A percentile compares a stretch with the other conserved stretches of the same genome.
Evolutionary conservation across 495 filamentous ascomycete genomes (phyloP).

Genomic region (Tuber borchii): DNA sequence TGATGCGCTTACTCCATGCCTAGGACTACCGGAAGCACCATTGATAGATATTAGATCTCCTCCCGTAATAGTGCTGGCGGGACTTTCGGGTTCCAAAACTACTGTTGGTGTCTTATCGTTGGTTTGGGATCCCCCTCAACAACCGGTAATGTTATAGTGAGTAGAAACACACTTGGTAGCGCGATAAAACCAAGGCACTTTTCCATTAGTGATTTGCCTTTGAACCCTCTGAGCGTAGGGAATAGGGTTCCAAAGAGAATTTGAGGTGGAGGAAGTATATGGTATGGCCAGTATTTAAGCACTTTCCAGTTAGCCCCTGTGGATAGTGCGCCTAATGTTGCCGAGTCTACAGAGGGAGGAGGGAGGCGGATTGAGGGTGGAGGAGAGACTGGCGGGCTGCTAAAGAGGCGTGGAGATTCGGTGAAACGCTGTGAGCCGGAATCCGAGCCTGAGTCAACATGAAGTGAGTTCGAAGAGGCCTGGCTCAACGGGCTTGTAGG

Average conservation of each 20-base stretch:
- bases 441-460: conserved; percentile 9
- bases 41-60: conserved; percentile 9
- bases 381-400: conserved; percentile 46
- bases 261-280: conserved; percentile 60
- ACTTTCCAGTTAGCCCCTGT: conserved; percentile 35
- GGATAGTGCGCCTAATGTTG: conserved; percentile 35
- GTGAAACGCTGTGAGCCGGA: conserved; percentile 47
- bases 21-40: conserved; percentile 1
- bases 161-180: conserved; percentile 79
- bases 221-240: conserved; percentile 77
- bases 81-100: conserved; percentile 16
- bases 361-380: conserved; percentile 52
- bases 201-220: conserved; percentile 66
- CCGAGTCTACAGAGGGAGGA: conserved; percentile 50
- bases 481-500: conserved; percentile 25
- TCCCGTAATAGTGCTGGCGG: background rate
- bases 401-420: conserved; percentile 48
- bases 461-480: conserved; percentile 38
- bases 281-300: conserved; percentile 68
- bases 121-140: conserved; percentile 43
- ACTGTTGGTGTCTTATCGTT: conserved; percentile 10
- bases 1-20: background rate
- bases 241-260: conserved; percentile 71
- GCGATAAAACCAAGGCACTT: conserved; percentile 71
- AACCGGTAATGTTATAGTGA: conserved; percentile 89